These are phyloP conservation scores for Aureobasidium sp. DNA, from an alignment of 2,329 filamentous ascomycete genomes.

Conservation along the genomic window DNA sequence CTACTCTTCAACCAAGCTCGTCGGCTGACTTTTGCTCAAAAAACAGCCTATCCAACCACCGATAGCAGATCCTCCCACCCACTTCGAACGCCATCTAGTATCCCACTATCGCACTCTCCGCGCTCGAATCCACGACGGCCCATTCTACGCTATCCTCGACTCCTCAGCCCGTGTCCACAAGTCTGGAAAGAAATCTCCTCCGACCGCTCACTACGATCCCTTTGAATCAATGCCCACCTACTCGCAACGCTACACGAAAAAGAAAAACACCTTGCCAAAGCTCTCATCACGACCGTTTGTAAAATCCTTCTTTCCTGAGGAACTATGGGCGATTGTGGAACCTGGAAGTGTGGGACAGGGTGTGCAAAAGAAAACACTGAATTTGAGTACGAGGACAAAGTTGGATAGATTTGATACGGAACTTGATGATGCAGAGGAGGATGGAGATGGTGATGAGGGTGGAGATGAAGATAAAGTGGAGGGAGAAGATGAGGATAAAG, in stretches of 20 bases:
- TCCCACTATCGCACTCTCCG: constrained; percentile 58
- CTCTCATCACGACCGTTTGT: constrained; percentile 61
- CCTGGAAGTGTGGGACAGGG: constrained; percentile 29
- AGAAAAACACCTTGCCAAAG: constrained; percentile 60
- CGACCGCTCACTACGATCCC: constrained; percentile 59
- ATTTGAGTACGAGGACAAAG: constrained; percentile 14
- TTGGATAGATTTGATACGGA: constrained; percentile 34
- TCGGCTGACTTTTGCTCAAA: too few relatives aligned
- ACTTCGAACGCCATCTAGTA: constrained; percentile 53
- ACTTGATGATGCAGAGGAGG: constrained; percentile 41
- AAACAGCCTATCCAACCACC: constrained; percentile 34
- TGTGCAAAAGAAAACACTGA: constrained; percentile 22
- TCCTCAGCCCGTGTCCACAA: constrained; percentile 50
- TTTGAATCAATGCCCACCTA: constrained; percentile 70
- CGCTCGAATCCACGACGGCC: constrained; percentile 63
- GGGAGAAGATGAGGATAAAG: constrained; percentile 59
- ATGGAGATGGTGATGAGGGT: constrained; percentile 38
- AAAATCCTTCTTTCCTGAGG: constrained; percentile 64
- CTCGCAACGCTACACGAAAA: constrained; percentile 60
- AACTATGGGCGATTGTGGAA: constrained; percentile 62
- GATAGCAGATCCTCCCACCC: constrained; percentile 43
- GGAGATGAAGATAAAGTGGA: constrained; percentile 54
- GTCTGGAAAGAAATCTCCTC: constrained; percentile 21
- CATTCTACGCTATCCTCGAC: constrained; percentile 63
- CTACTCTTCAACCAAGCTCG: too few relatives aligned